These are phyloP conservation scores for Pseudogymnoascus sp. DNA, from an alignment of 2,329 filamentous ascomycete species.

Conservation along the genomic window DNA sequence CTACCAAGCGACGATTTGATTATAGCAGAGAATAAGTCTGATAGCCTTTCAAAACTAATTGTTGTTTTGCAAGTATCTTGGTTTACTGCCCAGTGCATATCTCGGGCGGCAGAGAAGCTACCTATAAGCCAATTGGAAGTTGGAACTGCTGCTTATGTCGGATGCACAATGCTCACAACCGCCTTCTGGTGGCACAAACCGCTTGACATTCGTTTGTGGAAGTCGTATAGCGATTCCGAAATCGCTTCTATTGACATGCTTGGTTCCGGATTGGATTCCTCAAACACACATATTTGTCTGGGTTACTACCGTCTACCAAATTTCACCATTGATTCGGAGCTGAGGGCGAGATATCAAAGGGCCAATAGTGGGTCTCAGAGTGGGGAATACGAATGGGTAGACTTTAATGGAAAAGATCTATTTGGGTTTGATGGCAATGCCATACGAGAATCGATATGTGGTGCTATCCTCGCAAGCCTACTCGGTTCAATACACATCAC, in stretches of 20 bases:
- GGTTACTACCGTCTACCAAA: background rate
- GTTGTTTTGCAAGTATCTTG: slow-evolving; percentile 27
- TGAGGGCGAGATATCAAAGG: background rate
- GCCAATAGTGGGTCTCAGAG: background rate
- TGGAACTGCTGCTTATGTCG: slow-evolving; percentile 32
- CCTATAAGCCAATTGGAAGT: slow-evolving; percentile 31
- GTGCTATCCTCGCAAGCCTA: background rate
- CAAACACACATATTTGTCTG: background rate
- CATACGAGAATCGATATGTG: background rate
- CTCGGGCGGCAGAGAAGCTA: slow-evolving; percentile 26
- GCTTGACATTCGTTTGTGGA: slow-evolving; percentile 26
- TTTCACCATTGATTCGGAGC: background rate
- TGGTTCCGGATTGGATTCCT: background rate
- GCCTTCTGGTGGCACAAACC: slow-evolving; percentile 34
- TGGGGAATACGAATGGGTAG: background rate
- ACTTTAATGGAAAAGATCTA: background rate
- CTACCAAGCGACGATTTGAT: too few relatives aligned
- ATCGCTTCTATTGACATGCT: background rate
- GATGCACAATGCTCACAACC: slow-evolving; percentile 29
- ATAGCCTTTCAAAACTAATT: slow-evolving; percentile 27
- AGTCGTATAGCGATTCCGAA: background rate
- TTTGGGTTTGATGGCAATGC: background rate
- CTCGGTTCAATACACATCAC: background rate
- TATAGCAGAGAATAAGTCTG: slow-evolving; percentile 26
- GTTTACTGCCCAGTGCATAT: slow-evolving; percentile 29